phyloP scores from a whole-genome alignment of 2,329 filamentous ascomycete genomes.

The Dactylellina leptospora region DNA sequence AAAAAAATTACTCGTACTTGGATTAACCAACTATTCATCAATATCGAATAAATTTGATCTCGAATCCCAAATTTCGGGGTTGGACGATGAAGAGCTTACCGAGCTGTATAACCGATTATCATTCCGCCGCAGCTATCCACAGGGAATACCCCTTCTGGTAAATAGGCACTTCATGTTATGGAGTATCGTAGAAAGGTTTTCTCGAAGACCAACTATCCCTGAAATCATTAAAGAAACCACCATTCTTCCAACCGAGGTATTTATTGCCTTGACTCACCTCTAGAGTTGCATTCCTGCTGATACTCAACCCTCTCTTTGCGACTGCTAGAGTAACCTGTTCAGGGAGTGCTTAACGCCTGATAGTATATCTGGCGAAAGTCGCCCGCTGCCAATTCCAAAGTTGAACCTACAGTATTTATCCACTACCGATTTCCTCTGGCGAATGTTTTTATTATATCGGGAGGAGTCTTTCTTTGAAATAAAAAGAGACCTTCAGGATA shows the following conservation, averaged over 20 bases:
- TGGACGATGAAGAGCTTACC: conserved; percentile 78
- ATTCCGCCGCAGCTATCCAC: conserved; percentile 84
- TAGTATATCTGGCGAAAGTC: conserved; percentile 84
- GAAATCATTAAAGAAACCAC: conserved; percentile 76
- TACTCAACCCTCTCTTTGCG: not conserved
- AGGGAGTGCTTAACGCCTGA: conserved; percentile 76
- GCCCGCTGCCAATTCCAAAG: conserved; percentile 89
- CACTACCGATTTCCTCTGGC: conserved; percentile 95
- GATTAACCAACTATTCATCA: conserved; percentile 89
- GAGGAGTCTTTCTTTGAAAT: conserved; percentile 94
- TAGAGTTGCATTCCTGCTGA: too few species aligned
- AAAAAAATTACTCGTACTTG: conserved; percentile 76
- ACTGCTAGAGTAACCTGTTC: conserved; percentile 69
- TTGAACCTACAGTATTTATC: conserved; percentile 95
- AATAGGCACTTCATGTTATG: conserved; percentile 75
- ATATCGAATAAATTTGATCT: conserved; percentile 84
- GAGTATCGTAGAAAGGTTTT: conserved; percentile 76
- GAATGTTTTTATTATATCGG: conserved; percentile 86
- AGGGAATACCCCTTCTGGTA: conserved; percentile 70
- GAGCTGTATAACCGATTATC: conserved; percentile 75
- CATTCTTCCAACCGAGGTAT: conserved; percentile 82
- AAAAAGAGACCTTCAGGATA: conserved; percentile 85
- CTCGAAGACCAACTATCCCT: conserved; percentile 82
- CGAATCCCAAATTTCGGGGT: conserved; percentile 74
- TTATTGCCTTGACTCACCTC: not conserved